Percentiles rank a stretch among this genome's conserved stretches.
phyloP scores from a whole-genome alignment of 2,329 filamentous ascomycete species.

The Botryosphaeria dothidea region DNA sequence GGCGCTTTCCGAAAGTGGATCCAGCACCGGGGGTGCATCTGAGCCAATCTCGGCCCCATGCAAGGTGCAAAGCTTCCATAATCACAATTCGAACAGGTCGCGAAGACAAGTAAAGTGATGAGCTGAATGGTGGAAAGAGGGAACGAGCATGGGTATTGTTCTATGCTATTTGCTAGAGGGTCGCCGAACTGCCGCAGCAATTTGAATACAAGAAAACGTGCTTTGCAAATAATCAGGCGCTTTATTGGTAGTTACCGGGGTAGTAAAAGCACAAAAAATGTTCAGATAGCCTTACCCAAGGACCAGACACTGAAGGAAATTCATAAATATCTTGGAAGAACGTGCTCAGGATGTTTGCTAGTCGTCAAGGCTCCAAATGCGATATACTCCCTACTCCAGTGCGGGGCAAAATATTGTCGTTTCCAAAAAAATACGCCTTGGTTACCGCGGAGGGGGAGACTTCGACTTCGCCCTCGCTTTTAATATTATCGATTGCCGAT shows the following conservation, averaged over 20 bases:
- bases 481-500: constrained; percentile 14
- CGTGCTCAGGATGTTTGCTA: background rate
- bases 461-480: constrained; percentile 6
- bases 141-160: background rate
- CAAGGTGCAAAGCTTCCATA: no score
- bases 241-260: background rate
- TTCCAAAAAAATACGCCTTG: background rate
- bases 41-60: no score
- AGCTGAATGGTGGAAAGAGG: background rate
- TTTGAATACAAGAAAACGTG: background rate
- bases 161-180: background rate
- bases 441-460: constrained; percentile 8
- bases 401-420: background rate
- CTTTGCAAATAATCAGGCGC: no score
- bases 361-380: background rate
- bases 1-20: no score
- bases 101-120: no score
- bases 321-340: background rate
- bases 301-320: background rate
- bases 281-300: background rate
- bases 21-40: no score
- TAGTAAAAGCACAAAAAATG: background rate
- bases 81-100: no score
- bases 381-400: background rate
- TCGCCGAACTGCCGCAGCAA: background rate